A percentile compares a stretch with the other conserved stretches of the same genome.
Evolutionary conservation across 139 green algal species (phyloP).

Genomic region (Chlamydomonas eustigma): DNA sequence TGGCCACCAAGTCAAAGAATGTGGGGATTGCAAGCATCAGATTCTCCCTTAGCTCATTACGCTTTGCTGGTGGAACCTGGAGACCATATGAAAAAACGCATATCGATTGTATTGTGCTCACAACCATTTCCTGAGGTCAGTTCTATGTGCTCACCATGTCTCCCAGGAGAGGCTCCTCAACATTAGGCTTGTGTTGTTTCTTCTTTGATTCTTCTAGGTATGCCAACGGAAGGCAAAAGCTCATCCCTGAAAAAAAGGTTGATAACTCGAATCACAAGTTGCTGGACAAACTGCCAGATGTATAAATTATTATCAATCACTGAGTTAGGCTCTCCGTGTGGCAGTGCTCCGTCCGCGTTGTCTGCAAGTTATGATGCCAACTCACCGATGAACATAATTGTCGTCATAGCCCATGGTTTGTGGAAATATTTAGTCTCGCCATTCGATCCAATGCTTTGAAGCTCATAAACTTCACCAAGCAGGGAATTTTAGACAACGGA

Average conservation of each 20-base stretch:
- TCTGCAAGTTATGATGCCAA: not conserved
- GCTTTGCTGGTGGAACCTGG: constrained; percentile 12
- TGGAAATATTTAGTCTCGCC: constrained; percentile 55
- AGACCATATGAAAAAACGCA: not conserved
- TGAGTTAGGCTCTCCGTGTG: no score
- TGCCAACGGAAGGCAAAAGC: constrained; percentile 52
- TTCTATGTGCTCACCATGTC: no score
- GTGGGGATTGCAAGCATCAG: constrained; percentile 56
- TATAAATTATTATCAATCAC: no score
- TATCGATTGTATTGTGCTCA: not conserved
- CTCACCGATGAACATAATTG: constrained; percentile 49
- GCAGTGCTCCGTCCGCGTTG: not conserved
- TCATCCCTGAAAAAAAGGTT: constrained; percentile 48
- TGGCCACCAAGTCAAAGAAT: constrained; percentile 59
- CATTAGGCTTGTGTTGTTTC: constrained; percentile 16
- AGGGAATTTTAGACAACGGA: not conserved
- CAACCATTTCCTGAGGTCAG: not conserved
- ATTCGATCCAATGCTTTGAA: constrained; percentile 38
- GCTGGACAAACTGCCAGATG: no score
- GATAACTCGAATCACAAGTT: no score
- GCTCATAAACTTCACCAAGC: constrained; percentile 51
- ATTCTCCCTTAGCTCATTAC: constrained; percentile 41
- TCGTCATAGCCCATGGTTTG: constrained; percentile 63
- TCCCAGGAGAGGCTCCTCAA: constrained; percentile 35
- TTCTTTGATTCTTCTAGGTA: constrained; percentile 44